Percentiles rank a stretch among this genome's conserved stretches.
These are phyloP conservation scores for Begonia peltatifolia DNA, from an alignment of 306 rosid genomes.

Conservation along the genomic window DNA sequence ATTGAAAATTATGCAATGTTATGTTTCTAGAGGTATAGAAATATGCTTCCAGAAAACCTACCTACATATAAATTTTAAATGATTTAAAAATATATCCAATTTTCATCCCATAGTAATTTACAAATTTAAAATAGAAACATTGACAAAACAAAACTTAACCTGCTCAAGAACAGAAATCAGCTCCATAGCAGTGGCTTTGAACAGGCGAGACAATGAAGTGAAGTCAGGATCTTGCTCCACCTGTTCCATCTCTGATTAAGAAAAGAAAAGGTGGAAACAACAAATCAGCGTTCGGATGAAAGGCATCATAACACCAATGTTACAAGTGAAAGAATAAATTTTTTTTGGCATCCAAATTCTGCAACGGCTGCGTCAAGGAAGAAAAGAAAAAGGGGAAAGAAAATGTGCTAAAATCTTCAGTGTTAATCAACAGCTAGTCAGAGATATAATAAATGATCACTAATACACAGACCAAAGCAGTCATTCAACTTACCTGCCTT, in stretches of 20 bases:
- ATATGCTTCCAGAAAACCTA: too few relatives aligned
- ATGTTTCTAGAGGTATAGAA: too few relatives aligned
- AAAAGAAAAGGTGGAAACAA: slow-evolving; percentile 25
- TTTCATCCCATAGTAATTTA: background rate
- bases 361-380: background rate
- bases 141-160: slow-evolving; percentile 47
- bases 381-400: background rate
- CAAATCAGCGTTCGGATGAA: slow-evolving; percentile 19
- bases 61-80: too few relatives aligned
- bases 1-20: too few relatives aligned
- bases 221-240: slow-evolving; percentile 91
- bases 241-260: slow-evolving; percentile 68
- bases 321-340: background rate
- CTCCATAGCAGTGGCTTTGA: slow-evolving; percentile 86
- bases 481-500: slow-evolving; percentile 48
- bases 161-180: slow-evolving; percentile 92
- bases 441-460: too few relatives aligned
- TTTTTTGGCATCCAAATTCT: background rate
- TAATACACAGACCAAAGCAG: background rate
- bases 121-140: slow-evolving; percentile 3
- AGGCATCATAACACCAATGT: background rate
- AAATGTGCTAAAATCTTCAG: background rate
- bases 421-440: too few relatives aligned
- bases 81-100: background rate
- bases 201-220: slow-evolving; percentile 71